Evolutionary conservation across 1,284 basidiomycete genomes (phyloP).

Genomic region (Irpex rosettiformis): DNA sequence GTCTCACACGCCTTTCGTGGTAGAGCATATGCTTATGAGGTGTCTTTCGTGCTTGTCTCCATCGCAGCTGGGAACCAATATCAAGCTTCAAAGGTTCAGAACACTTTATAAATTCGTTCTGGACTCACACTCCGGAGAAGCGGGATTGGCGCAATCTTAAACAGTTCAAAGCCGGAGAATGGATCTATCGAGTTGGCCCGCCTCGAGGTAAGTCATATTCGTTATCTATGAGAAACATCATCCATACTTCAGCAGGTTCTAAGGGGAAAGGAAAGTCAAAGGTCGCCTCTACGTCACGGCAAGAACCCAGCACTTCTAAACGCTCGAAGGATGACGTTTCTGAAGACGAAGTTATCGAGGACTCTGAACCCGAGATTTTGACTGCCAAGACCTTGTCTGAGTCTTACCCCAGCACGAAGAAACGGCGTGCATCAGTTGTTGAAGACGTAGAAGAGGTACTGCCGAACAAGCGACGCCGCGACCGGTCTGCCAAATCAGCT

Average conservation of each 20-base stretch:
- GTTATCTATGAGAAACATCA: not conserved
- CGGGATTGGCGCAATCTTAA: constrained; percentile 47
- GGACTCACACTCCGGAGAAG: constrained; percentile 48
- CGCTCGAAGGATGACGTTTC: constrained; percentile 15
- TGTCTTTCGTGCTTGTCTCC: constrained; percentile 5
- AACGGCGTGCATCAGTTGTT: constrained; percentile 18
- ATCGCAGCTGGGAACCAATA: constrained; percentile 62
- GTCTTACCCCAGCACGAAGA: constrained; percentile 3
- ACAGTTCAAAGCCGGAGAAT: constrained; percentile 52
- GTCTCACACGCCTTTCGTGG: not conserved
- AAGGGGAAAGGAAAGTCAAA: constrained; percentile 9
- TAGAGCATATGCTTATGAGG: not conserved
- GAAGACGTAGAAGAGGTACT: constrained; percentile 6
- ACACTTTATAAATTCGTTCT: constrained; percentile 55
- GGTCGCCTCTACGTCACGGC: not conserved
- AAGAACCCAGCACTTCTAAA: constrained; percentile 6
- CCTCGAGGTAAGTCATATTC: constrained; percentile 42
- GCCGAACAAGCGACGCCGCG: constrained; percentile 3
- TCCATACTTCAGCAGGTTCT: constrained; percentile 1
- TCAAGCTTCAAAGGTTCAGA: constrained; percentile 60
- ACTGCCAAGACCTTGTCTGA: not conserved
- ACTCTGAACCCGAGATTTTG: constrained; percentile 9
- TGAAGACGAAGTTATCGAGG: constrained; percentile 21
- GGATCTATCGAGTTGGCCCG: constrained; percentile 51
- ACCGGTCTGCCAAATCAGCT: not conserved